A percentile compares a stretch with the other conserved stretches of the same genome.
Evolutionary conservation across 352 stramenopile genomes (phyloP).

Genomic region (Phytopythium mirpurense): DNA sequence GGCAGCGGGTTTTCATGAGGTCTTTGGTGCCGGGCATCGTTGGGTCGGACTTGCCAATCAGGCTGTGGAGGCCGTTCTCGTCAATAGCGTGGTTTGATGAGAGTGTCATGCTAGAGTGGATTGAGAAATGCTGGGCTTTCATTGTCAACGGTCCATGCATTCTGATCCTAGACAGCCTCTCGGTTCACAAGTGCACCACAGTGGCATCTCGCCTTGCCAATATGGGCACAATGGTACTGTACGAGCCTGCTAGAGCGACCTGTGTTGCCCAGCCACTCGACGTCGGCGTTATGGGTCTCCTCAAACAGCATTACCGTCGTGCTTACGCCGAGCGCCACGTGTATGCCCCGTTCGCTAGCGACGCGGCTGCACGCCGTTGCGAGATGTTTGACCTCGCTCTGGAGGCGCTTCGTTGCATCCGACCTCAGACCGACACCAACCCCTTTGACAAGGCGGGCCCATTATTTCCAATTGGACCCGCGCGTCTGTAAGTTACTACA

Average conservation of each 20-base stretch:
- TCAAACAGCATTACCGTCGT: neutral
- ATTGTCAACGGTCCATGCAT: conserved; percentile 3
- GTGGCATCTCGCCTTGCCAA: neutral
- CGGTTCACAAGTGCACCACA: neutral
- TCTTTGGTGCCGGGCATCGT: too few species aligned
- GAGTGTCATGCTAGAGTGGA: conserved; percentile 13
- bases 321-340: neutral
- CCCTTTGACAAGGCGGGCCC: neutral
- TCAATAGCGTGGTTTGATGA: conserved; percentile 13
- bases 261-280: neutral
- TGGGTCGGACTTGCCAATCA: too few species aligned
- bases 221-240: conserved; percentile 2
- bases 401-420: neutral
- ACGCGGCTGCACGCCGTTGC: neutral
- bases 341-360: neutral
- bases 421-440: neutral
- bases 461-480: neutral
- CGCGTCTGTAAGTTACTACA: neutral
- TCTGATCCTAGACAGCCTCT: neutral
- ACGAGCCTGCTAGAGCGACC: neutral
- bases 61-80: too few species aligned
- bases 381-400: conserved; percentile 1
- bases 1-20: too few species aligned
- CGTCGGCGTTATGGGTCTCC: neutral
- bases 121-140: conserved; percentile 9